phyloP scores from a whole-genome alignment of 2,329 filamentous ascomycete species.

The Zymoseptoria ardabiliae region DNA sequence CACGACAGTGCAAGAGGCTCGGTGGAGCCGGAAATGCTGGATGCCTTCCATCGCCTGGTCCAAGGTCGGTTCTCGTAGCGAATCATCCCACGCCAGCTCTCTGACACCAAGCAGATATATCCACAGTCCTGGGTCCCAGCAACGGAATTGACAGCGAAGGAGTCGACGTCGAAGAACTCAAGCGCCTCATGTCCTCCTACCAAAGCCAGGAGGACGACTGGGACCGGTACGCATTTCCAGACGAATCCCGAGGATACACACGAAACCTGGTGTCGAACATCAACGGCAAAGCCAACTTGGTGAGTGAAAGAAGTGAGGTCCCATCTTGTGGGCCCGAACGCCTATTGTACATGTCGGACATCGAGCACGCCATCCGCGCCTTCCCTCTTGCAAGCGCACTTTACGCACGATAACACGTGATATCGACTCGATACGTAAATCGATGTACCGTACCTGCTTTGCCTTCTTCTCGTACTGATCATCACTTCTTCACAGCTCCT shows the following conservation, averaged over 20 bases:
- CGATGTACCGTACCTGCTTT: no score
- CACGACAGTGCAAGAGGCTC: constrained; percentile 25
- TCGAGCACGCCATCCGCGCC: constrained; percentile 7
- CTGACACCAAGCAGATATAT: constrained; percentile 68
- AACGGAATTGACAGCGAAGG: constrained; percentile 77
- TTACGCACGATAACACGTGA: no score
- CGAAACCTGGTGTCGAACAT: constrained; percentile 84
- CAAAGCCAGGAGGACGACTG: constrained; percentile 62
- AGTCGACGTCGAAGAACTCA: constrained; percentile 66
- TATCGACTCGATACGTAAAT: no score
- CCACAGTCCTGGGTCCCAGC: constrained; percentile 65
- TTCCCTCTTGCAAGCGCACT: background rate
- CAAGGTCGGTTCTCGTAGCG: constrained; percentile 2
- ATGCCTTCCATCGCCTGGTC: constrained; percentile 21
- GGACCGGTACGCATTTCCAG: constrained; percentile 66
- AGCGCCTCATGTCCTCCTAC: constrained; percentile 67
- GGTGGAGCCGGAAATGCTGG: constrained; percentile 13
- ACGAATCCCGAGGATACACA: constrained; percentile 66
- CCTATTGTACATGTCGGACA: background rate
- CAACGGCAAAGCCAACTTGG: constrained; percentile 72
- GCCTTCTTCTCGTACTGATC: background rate
- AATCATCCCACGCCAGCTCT: constrained; percentile 43
- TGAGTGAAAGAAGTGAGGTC: constrained; percentile 34
- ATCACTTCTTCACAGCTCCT: constrained; percentile 54
- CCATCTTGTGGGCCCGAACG: background rate